Evolutionary conservation across 495 filamentous ascomycete genomes (phyloP).

Genomic region (Neurospora sublineolata): DNA sequence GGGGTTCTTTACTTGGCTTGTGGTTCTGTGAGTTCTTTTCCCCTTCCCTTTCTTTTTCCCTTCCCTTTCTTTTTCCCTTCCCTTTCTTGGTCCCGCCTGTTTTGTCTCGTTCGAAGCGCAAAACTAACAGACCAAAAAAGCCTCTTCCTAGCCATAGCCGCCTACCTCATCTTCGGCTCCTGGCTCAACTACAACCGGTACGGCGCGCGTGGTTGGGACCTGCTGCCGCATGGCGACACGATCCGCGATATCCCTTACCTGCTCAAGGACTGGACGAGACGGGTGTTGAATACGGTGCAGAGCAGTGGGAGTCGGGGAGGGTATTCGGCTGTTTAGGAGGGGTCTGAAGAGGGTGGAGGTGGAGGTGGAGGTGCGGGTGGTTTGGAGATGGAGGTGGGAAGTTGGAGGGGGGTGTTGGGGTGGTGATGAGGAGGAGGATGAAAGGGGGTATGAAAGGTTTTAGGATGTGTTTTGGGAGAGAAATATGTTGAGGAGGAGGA

Average conservation of each 20-base stretch:
- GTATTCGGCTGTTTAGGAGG: conserved; percentile 74
- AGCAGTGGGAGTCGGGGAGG: conserved; percentile 71
- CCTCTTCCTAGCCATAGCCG: conserved; percentile 69
- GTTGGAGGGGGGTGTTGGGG: background rate
- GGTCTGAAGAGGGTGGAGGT: conserved; percentile 1
- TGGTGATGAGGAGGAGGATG: conserved; percentile 9
- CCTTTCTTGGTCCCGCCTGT: background rate
- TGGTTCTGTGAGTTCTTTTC: conserved; percentile 69
- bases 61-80: background rate
- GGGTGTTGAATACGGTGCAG: conserved; percentile 73
- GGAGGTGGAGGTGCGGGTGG: conserved; percentile 5
- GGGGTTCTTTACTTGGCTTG: conserved; percentile 97
- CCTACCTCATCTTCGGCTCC: conserved; percentile 95
- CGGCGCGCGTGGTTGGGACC: conserved; percentile 87
- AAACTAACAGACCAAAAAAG: conserved; percentile 30
- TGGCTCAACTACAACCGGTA: conserved; percentile 99
- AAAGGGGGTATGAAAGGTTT: conserved; percentile 22
- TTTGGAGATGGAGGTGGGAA: background rate
- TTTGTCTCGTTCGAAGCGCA: conserved; percentile 5
- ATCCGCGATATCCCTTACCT: conserved; percentile 89
- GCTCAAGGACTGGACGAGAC: conserved; percentile 72
- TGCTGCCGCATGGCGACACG: conserved; percentile 85
- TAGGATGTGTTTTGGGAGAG: background rate
- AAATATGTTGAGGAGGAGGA: background rate
- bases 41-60: background rate